Evolutionary conservation across 1,284 basidiomycete genomes (phyloP).

Genomic region (Boletus smithii): DNA sequence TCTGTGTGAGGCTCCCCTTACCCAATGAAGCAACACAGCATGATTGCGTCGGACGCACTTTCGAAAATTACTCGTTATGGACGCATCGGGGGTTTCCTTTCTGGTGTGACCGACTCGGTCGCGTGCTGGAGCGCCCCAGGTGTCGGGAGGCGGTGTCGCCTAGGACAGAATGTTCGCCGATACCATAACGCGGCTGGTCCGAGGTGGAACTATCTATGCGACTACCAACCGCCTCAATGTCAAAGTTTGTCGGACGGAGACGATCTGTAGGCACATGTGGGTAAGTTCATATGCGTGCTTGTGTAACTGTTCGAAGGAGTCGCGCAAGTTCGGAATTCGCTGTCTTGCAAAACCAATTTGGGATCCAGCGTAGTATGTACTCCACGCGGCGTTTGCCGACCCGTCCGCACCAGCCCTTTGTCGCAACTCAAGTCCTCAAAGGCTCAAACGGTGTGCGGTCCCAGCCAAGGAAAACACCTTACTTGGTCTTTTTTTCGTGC

Average conservation of each 20-base stretch:
- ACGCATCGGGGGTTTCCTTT: conserved; percentile 2
- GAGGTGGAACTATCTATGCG: neutral
- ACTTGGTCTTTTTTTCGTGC: too few relatives aligned
- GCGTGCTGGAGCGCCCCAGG: neutral
- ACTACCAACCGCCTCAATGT: neutral
- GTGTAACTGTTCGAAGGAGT: neutral
- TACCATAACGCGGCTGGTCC: neutral
- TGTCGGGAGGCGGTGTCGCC: too few relatives aligned
- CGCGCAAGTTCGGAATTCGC: neutral
- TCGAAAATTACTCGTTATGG: conserved; percentile 26
- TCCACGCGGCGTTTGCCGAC: conserved; percentile 8
- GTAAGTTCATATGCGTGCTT: neutral
- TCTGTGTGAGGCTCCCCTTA: neutral
- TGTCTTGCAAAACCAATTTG: conserved; percentile 10
- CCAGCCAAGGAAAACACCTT: too few relatives aligned
- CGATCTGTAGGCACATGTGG: neutral
- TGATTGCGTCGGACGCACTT: conserved; percentile 23
- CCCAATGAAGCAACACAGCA: conserved; percentile 20
- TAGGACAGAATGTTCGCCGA: neutral
- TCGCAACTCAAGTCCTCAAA: too few relatives aligned
- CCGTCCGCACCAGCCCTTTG: neutral
- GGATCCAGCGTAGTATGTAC: conserved; percentile 4
- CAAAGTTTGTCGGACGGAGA: neutral
- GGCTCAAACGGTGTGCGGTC: too few relatives aligned
- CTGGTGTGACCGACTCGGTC: neutral